Evolutionary conservation across 202 grass and related monocot species (phyloP), one percentile per base, ranked within the genome.

Genomic region (Setaria italica): DNA sequence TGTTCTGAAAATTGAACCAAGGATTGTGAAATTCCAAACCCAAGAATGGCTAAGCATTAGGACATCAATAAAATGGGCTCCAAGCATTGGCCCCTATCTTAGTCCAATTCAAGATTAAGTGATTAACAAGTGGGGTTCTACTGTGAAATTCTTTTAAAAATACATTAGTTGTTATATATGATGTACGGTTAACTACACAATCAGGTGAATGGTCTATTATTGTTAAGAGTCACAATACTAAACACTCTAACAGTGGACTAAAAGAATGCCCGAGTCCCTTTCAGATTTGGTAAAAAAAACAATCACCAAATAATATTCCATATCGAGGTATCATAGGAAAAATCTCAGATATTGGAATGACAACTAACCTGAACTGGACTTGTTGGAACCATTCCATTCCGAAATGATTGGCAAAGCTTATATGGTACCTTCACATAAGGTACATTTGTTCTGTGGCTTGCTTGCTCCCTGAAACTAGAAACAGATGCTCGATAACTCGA

Each of bases 391-490:
- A 81, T 88, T 87, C 88, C 86, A 67, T 79, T 85, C 62, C 11
- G 80, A 90, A 98, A 98, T 85, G 89, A 59, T 78, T 91, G 90
- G 77, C 95, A 98, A 90, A 98, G 89, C 42, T 92, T 95, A 78
- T 91, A 87, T 46, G 86, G 81, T 34, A 89, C 86, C 74, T 94
- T 89, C 42, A 98, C 76, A 66, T 67, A 95, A 59, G 91, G 88
- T 68, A 91, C 60, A 17, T 88, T 88, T 49, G 53, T 86, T 87
- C 82, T 86, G 56, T 83, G 88, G 56, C 93, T 98, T 83, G 92
- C 89, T 88, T 98, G 95, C 78, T 98, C 93, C 77, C 91, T 89
- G 77, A 98, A 95, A 92, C 95, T 95, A 85, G 91, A 92, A 58
- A 90, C 88, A 76, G 91, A 99, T 94, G 88, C 88, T 84, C 93